Base-by-base conservation (phyloP, 148 eudicot genomes). In the Spergularia bocconei region DNA sequence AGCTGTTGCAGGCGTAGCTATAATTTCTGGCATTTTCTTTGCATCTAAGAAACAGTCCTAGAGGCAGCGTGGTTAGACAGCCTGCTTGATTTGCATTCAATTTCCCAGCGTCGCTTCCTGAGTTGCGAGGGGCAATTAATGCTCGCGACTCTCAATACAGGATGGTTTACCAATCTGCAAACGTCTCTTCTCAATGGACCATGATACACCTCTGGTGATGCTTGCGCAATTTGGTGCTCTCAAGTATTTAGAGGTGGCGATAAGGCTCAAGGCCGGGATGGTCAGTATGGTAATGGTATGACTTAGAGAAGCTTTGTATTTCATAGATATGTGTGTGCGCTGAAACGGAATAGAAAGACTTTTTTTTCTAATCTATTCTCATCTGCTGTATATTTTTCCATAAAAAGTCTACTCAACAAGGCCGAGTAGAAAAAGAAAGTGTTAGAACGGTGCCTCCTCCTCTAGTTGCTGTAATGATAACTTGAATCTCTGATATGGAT, bases 1-100 rank as follows among this genome's bases (percentile, higher is more conserved):
- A 73, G 88, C 92, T n/a, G 92, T 86, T 82, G 89, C 89, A 14
- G 98, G 97, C 65, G 89, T 79, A 29, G 96, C 97, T 62, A 88
- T 94, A 41, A 60, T 94, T 47, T 84, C 93, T 20, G 96, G 98
- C 73, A 76, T 90, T 62, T 91, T 90, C 79, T 67, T 87, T 25
- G 87, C 93, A 15, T 80, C 79, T 76, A 94, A 85, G 84, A 92
- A 92, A 74, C 89, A 89, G 59, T 55, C 82, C 33, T 83, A 79
- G 69, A 38, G 29, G 7, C 55, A 13, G 0, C 36, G 56, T 2
- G 6, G 17, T 25, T 47, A 53, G 36, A 63, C 44, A 44, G 62
- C 70, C 70, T 66, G 67, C 36, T 36, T 7, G 17, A 57, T 11
- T 29, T 51, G 20, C 66, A 11, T 62, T 62, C 33, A 12, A 29